phyloP scores from a whole-genome alignment of 176 grass and related monocot genomes.

The Ananas comosus region DNA sequence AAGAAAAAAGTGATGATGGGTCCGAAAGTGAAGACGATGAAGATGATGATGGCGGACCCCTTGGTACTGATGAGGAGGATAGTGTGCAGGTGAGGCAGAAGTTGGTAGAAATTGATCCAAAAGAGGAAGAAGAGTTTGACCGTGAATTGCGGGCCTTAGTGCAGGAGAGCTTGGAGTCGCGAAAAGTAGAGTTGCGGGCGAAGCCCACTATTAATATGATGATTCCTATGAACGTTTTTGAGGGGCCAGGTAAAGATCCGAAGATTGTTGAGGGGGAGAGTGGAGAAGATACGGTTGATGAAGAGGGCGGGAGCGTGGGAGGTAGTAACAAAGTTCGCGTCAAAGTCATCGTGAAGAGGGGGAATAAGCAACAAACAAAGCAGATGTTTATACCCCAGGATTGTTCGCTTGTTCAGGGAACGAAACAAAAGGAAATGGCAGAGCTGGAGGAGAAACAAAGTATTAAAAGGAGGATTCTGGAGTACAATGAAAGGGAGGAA shows the following conservation, averaged over 20 bases:
- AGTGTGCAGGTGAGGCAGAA: slow-evolving; percentile 75
- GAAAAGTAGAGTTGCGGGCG: slow-evolving; percentile 69
- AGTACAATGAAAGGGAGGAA: slow-evolving; percentile 97
- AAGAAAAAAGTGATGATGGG: slow-evolving; percentile 76
- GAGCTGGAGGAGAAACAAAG: slow-evolving; percentile 87
- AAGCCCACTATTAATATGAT: slow-evolving; percentile 87
- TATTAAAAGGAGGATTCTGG: slow-evolving; percentile 83
- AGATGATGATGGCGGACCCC: slow-evolving; percentile 62
- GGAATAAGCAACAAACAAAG: slow-evolving; percentile 88
- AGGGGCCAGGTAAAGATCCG: slow-evolving; percentile 53
- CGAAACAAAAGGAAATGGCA: slow-evolving; percentile 82
- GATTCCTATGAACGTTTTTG: slow-evolving; percentile 91
- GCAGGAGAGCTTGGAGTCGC: slow-evolving; percentile 92
- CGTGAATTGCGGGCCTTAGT: slow-evolving; percentile 79
- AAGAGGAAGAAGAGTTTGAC: slow-evolving; percentile 95
- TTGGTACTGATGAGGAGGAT: slow-evolving; percentile 89
- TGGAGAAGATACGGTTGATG: slow-evolving; percentile 90
- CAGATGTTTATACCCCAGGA: slow-evolving; percentile 92
- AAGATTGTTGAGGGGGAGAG: slow-evolving; percentile 58
- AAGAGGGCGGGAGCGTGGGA: slow-evolving; percentile 50
- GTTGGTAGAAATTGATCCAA: slow-evolving; percentile 65
- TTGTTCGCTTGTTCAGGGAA: slow-evolving; percentile 74
- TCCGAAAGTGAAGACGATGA: slow-evolving; percentile 80
- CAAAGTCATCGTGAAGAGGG: slow-evolving; percentile 95
- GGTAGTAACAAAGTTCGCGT: slow-evolving; percentile 70